A percentile compares a stretch with the other conserved stretches of the same genome.
phyloP scores from a whole-genome alignment of 176 grass and related monocot genomes.

The Pharus latifolius region DNA sequence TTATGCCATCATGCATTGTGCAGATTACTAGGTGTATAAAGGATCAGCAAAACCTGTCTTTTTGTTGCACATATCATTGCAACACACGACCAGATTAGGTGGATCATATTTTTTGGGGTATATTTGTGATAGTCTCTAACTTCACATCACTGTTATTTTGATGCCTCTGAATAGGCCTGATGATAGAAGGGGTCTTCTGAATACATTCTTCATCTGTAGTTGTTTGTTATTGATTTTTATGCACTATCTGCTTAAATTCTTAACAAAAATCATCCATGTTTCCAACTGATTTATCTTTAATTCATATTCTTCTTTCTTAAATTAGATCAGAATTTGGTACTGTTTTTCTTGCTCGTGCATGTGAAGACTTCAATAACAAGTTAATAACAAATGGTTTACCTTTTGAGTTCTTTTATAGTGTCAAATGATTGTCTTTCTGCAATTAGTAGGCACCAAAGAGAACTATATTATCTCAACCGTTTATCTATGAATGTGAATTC shows the following conservation, averaged over 20 bases:
- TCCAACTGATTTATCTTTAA: not conserved
- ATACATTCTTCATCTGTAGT: not conserved
- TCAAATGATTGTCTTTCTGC: not conserved
- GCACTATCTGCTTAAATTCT: not conserved
- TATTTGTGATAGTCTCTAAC: not conserved
- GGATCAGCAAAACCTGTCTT: not conserved
- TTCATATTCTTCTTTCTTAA: not conserved
- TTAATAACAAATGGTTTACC: not conserved
- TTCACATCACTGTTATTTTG: too few relatives aligned
- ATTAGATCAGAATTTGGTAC: not conserved
- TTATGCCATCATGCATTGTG: not conserved
- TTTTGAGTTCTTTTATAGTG: not conserved
- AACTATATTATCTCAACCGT: too few relatives aligned
- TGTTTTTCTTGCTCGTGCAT: not conserved
- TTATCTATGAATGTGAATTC: too few relatives aligned
- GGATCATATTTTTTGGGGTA: not conserved
- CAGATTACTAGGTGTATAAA: not conserved
- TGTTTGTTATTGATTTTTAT: not conserved
- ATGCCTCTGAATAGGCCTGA: too few relatives aligned
- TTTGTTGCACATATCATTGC: not conserved
- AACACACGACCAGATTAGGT: not conserved
- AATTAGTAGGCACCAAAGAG: not conserved
- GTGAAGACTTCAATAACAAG: not conserved
- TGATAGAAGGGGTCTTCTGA: too few relatives aligned
- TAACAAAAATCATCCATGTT: not conserved